Conservation (phyloP, 371 early-diverging fungal species). For the Basidiobolus meristosporus region DNA sequence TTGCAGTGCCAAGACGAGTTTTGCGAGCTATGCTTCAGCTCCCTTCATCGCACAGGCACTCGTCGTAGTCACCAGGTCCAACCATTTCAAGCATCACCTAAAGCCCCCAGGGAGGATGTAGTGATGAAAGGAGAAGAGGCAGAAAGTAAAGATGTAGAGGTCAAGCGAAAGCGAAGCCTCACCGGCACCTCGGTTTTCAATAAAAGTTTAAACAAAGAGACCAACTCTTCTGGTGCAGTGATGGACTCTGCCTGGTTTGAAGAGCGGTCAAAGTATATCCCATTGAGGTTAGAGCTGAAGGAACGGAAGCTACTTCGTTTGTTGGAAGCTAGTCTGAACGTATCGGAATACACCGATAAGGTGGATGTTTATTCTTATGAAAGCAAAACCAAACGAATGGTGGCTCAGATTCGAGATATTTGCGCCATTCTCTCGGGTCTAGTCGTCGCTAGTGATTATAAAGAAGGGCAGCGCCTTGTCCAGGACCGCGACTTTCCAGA, state of each 20-base stretch:
- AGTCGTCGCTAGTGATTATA: slow-evolving; percentile 54
- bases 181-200: neutral
- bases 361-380: slow-evolving; percentile 73
- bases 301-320: slow-evolving; percentile 81
- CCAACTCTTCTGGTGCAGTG: slow-evolving; percentile 1
- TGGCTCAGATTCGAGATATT: slow-evolving; percentile 83
- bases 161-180: neutral
- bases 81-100: slow-evolving; percentile 6
- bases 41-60: slow-evolving; percentile 76
- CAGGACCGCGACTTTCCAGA: slow-evolving; percentile 62
- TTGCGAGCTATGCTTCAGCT: slow-evolving; percentile 77
- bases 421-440: slow-evolving; percentile 87
- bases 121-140: neutral
- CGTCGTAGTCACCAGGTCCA: slow-evolving; percentile 34
- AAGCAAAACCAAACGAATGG: slow-evolving; percentile 74
- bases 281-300: slow-evolving; percentile 62
- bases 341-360: slow-evolving; percentile 70
- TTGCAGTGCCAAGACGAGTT: slow-evolving; percentile 61
- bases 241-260: neutral
- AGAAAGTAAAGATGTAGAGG: neutral
- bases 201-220: neutral
- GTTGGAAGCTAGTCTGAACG: slow-evolving; percentile 84
- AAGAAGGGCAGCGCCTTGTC: slow-evolving; percentile 73
- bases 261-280: slow-evolving; percentile 74
- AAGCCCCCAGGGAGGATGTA: neutral